Base-by-base conservation (phyloP, 2,329 filamentous ascomycete species). In the Aspergillus pseudoterreus region DNA sequence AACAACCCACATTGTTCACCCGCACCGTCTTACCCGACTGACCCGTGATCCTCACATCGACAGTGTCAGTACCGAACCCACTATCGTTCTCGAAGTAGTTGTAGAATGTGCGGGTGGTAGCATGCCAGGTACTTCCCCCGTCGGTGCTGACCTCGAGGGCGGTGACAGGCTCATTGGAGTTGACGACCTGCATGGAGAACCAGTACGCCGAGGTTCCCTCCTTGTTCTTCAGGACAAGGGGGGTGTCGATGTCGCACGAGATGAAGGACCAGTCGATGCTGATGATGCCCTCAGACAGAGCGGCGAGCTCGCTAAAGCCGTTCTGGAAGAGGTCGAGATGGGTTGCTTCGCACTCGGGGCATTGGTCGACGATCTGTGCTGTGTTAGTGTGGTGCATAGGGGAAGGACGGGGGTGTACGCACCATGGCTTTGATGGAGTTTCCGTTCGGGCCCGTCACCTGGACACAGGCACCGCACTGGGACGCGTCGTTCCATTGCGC, bases 101-200 rank as follows among this genome's bases (percentile, higher is more conserved):
- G 65, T 83, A 83, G 24, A 71, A 67, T 50, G 75, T 66, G 44
- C 84, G 74, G 2, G 70, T 74, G 0, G 83, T 85, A n/a, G 64
- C 45, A 65, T 78, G 66, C 83, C 83, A 87, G 12, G 78, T 81
- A 48, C 59, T 74, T 15, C 83, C 83, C 10, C 79, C 76, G 60
- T 87, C 79, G 15, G 75, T 82, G 52, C 79, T 82, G 52, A 86
- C 82, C 58, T 86, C 82, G 21, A 87, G 73, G 56, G 71, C 75
- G 48, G 72, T 60, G 38, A 86, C 76, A 14, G 76, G 74, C 53
- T 80, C 73, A 64, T 84, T 84, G 60, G 80, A 71, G 68, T 86
- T 86, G 60, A 84, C 74, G 41, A 86, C 82, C 66, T 87, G 84
- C 75, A 84, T 83, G 44, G 75, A 76, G 70, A 83, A 82, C 79